Evolutionary conservation across 1,284 basidiomycete genomes (phyloP).

Genomic region (Ceratobasidium sp.): DNA sequence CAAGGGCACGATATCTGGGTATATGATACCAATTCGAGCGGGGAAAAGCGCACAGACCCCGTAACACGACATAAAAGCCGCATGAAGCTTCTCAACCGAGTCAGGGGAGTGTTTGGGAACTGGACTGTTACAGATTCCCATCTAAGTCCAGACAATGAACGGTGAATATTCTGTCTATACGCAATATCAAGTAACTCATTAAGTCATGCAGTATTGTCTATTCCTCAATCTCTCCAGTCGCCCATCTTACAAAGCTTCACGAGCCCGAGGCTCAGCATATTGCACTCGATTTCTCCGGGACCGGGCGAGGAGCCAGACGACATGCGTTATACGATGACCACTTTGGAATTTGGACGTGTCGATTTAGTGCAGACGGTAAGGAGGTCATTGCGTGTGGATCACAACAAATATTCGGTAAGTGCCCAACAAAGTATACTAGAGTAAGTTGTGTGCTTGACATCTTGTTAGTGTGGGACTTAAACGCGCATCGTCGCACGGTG

Average conservation of each 20-base stretch:
- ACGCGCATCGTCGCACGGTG: constrained; percentile 82
- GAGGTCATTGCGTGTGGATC: constrained; percentile 78
- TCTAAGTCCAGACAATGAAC: constrained; percentile 90
- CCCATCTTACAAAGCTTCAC: constrained; percentile 77
- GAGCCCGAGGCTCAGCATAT: constrained; percentile 79
- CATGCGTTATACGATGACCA: constrained; percentile 63
- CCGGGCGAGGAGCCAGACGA: constrained; percentile 54
- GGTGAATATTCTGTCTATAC: constrained; percentile 62
- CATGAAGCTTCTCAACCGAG: constrained; percentile 83
- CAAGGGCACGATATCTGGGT: constrained; percentile 65
- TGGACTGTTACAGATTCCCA: constrained; percentile 98
- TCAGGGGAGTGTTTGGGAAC: constrained; percentile 79
- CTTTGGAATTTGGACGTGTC: constrained; percentile 91
- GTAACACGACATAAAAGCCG: constrained; percentile 64
- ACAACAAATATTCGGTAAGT: constrained; percentile 74
- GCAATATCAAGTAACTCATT: neutral
- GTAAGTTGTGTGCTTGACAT: constrained; percentile 19
- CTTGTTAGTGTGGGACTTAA: constrained; percentile 88
- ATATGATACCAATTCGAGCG: constrained; percentile 54
- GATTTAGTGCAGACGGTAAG: constrained; percentile 95
- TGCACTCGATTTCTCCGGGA: constrained; percentile 79
- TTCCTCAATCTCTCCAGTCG: constrained; percentile 72
- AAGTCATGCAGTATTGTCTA: constrained; percentile 84
- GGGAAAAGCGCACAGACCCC: constrained; percentile 1
- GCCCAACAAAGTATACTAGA: constrained; percentile 17